Evolutionary conservation across 441 rosid species (phyloP), one percentile per base, ranked within the genome.

Genomic region (Gossypium davidsonii): DNA sequence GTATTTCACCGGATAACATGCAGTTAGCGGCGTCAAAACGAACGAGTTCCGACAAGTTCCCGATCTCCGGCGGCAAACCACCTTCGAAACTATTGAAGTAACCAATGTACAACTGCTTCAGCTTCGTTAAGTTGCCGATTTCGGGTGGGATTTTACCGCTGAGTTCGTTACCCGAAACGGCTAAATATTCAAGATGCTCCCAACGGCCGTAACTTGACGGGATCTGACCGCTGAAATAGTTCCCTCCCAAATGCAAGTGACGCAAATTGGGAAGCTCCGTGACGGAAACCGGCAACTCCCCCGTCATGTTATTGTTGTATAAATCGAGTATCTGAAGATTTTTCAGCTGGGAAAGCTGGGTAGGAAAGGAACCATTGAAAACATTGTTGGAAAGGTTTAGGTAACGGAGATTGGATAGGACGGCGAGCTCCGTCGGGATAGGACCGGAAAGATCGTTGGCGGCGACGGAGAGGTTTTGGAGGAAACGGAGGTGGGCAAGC

Each of bases 181-280:
- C 97, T 9, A 94, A 34, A 55, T 94, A 94, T 77, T 94, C 90
- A 0, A 94, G 76, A 46, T 69, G 79, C 70, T 82, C 85, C 94
- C 94, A 92, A 12, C 71, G 67, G 59, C 97, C 97, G 73, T 89
- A 94, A 69, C 83, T 90, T 0, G 87, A 51, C 0, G 97, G 97
- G 77, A 92, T 88, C 65, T 28, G 72, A 7, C 97, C 97, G 56
- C 74, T 4, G 80, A 92, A 94, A 73, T 79, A 94, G 91, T 94
- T 94, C 0, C 97, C 98, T 1, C 98, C 98, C 64, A 94, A 92
- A 70, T 94, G 98, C 3, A 94, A 80, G 64, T 91, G 97, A 0
- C 85, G 91, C 77, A 94, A 85, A 65, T 78, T 83, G 12, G 90
- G 75, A 73, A 94, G 79, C 42, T 83, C 85, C 23, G 91, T 76